Percentiles rank a stretch among this genome's conserved stretches.
phyloP scores from a whole-genome alignment of 2,329 filamentous ascomycete species.

The Shiraia bambusicola region DNA sequence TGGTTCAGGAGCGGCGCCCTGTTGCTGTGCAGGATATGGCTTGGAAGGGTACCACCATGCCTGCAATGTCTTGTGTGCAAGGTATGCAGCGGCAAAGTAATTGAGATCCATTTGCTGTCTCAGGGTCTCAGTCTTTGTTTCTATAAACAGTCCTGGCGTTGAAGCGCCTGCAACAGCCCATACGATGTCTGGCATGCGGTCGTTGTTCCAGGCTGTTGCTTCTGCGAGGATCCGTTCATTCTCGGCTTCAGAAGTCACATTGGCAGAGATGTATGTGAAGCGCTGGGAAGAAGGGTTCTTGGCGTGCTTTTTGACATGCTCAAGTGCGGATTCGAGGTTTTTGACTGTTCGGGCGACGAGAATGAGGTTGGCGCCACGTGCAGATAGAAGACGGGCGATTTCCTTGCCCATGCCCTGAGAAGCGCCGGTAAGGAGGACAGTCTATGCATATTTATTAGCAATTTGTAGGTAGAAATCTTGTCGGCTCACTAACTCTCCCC shows the following conservation, averaged over 20 bases:
- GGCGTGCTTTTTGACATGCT: conserved; percentile 67
- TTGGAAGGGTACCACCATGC: conserved; percentile 64
- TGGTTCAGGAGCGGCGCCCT: conserved; percentile 20
- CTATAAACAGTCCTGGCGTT: conserved; percentile 73
- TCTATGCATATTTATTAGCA: conserved; percentile 55
- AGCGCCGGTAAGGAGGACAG: conserved; percentile 83
- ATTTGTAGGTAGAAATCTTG: not conserved
- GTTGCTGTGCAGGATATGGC: conserved; percentile 40
- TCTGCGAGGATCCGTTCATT: conserved; percentile 70
- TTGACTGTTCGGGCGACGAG: conserved; percentile 75
- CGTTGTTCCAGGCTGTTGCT: conserved; percentile 76
- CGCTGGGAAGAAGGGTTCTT: conserved; percentile 66
- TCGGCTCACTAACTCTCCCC: conserved; percentile 65
- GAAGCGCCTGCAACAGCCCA: conserved; percentile 86
- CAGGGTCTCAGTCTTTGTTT: conserved; percentile 67
- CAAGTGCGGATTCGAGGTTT: conserved; percentile 72
- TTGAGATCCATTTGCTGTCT: conserved; percentile 87
- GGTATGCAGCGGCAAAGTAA: conserved; percentile 83
- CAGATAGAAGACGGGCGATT: conserved; percentile 71
- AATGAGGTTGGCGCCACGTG: conserved; percentile 82
- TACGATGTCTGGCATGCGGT: conserved; percentile 73
- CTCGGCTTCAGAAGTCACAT: conserved; percentile 71
- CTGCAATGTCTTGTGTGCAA: conserved; percentile 76
- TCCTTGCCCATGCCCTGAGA: conserved; percentile 90
- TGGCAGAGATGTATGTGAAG: conserved; percentile 81